Evolutionary conservation across 306 rosid species (phyloP).

Genomic region (Biancaea sappan): DNA sequence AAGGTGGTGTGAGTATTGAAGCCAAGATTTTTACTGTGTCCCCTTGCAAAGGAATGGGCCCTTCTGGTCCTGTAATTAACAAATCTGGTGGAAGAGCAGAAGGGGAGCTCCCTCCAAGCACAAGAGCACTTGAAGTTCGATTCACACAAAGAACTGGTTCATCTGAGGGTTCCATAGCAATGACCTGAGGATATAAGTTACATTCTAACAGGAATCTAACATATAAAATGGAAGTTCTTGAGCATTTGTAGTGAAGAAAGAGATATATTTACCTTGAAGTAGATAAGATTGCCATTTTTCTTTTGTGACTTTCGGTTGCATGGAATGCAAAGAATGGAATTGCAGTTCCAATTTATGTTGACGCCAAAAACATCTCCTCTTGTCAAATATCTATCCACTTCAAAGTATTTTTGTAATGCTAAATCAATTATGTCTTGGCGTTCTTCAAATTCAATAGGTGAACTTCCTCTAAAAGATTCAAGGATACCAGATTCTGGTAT

Average conservation of each 20-base stretch:
- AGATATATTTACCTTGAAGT: constrained; percentile 72
- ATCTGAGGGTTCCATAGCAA: constrained; percentile 91
- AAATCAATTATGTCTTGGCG: constrained; percentile 81
- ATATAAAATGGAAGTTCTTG: not conserved
- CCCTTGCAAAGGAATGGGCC: constrained; percentile 71
- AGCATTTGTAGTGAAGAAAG: constrained; percentile 4
- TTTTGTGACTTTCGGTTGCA: constrained; percentile 55
- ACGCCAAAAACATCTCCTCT: constrained; percentile 76
- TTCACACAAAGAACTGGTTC: constrained; percentile 68
- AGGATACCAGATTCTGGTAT: constrained; percentile 78
- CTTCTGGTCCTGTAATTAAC: constrained; percentile 58
- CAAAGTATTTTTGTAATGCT: constrained; percentile 75
- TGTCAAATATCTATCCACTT: constrained; percentile 78
- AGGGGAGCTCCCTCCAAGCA: constrained; percentile 81
- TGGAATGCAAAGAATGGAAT: constrained; percentile 64
- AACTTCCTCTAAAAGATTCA: constrained; percentile 65
- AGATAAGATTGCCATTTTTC: constrained; percentile 50
- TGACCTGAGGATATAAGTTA: constrained; percentile 60
- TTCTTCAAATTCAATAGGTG: constrained; percentile 64
- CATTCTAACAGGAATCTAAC: constrained; percentile 34
- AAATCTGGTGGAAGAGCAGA: constrained; percentile 88
- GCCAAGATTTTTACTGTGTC: constrained; percentile 79
- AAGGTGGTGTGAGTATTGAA: constrained; percentile 75
- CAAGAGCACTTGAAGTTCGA: constrained; percentile 76
- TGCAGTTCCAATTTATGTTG: constrained; percentile 71